A percentile compares a stretch with the other conserved stretches of the same genome.
These are phyloP conservation scores for Rhizodiscina lignyota DNA, from an alignment of 495 filamentous ascomycete genomes.

Conservation along the genomic window DNA sequence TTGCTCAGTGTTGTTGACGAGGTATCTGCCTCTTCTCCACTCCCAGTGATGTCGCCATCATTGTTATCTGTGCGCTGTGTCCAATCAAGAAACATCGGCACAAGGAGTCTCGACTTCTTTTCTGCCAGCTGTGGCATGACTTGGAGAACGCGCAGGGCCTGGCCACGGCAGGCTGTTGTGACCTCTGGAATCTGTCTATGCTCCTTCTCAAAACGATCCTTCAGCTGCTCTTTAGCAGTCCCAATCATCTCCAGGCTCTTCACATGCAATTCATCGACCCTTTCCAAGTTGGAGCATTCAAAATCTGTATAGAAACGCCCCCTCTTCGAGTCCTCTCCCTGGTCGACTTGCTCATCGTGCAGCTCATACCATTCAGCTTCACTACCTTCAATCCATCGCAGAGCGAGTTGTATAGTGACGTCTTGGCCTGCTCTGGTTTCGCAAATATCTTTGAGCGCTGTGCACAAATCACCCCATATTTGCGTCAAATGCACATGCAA, in stretches of 20 bases:
- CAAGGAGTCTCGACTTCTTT: conserved; percentile 63
- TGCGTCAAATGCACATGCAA: conserved; percentile 68
- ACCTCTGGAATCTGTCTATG: conserved; percentile 15
- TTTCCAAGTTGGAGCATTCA: conserved; percentile 60
- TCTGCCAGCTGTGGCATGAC: conserved; percentile 62
- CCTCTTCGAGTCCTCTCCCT: no score
- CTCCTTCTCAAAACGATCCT: conserved; percentile 31
- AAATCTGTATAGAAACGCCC: conserved; percentile 52
- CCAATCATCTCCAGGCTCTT: conserved; percentile 23
- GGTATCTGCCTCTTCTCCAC: conserved; percentile 16
- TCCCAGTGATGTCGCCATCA: conserved; percentile 19
- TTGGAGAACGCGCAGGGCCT: conserved; percentile 66
- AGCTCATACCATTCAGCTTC: conserved; percentile 3
- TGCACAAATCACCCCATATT: conserved; percentile 68
- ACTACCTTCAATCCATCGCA: conserved; percentile 58
- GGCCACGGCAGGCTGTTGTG: conserved; percentile 28
- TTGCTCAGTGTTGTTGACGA: neutral
- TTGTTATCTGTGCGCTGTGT: conserved; percentile 17
- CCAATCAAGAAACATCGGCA: conserved; percentile 78
- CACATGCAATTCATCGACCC: conserved; percentile 31
- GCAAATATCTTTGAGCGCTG: conserved; percentile 57
- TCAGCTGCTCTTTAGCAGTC: conserved; percentile 28
- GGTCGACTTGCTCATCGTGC: neutral
- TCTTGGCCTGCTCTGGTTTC: conserved; percentile 55
- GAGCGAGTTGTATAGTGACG: conserved; percentile 52